Conservation (phyloP, 192 early-diverging fungal genomes). For the Spizellomyces sp. region DNA sequence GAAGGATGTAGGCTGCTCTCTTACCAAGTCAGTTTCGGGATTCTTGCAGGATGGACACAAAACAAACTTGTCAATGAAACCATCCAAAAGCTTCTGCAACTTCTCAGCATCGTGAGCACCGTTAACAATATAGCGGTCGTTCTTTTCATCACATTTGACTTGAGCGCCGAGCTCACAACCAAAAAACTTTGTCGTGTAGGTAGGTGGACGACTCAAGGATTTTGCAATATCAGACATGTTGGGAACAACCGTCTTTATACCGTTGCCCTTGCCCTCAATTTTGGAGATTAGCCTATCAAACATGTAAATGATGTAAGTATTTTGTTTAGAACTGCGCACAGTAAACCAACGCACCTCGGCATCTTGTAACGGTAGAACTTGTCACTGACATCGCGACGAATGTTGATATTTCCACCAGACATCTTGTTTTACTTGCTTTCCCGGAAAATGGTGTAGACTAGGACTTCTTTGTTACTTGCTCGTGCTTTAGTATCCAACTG, state of each 20-base stretch:
- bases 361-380: constrained; percentile 99
- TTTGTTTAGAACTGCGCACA: background rate
- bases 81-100: constrained; percentile 82
- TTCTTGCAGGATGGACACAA: constrained; percentile 90
- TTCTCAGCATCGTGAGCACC: constrained; percentile 88
- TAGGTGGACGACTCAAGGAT: constrained; percentile 82
- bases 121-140: constrained; percentile 93
- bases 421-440: background rate
- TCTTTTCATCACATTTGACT: constrained; percentile 85
- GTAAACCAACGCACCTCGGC: constrained; percentile 66
- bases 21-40: constrained; percentile 94
- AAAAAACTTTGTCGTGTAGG: constrained; percentile 81
- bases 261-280: constrained; percentile 98
- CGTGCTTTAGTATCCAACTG: background rate
- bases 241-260: constrained; percentile 97
- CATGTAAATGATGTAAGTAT: background rate
- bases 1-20: constrained; percentile 13
- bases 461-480: background rate
- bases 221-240: constrained; percentile 96
- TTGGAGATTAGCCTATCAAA: constrained; percentile 47
- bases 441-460: background rate
- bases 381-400: constrained; percentile 88
- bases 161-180: constrained; percentile 96
- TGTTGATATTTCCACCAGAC: constrained; percentile 74
- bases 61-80: constrained; percentile 94